Evolutionary conservation across 768 basidiomycete species (phyloP).

Genomic region (Termitomyces sp.): DNA sequence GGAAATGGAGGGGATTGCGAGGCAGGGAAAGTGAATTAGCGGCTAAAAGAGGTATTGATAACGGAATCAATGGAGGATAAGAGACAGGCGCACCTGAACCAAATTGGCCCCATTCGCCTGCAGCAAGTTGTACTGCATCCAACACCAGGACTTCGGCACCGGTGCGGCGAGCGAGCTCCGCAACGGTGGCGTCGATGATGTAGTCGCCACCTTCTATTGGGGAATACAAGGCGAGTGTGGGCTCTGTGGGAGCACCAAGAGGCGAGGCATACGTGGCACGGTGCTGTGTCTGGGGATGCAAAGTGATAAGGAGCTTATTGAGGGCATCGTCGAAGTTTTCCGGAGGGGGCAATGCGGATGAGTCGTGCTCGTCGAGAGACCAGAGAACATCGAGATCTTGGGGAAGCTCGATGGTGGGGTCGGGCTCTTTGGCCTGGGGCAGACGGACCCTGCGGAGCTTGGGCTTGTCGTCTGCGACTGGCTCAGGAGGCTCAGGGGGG

Average conservation of each 20-base stretch:
- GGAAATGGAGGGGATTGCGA: conserved; percentile 75
- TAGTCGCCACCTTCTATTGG: conserved; percentile 85
- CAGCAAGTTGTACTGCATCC: conserved; percentile 80
- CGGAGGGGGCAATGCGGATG: conserved; percentile 56
- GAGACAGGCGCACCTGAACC: conserved; percentile 57
- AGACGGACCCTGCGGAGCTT: conserved; percentile 38
- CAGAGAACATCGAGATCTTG: conserved; percentile 62
- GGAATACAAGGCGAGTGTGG: conserved; percentile 82
- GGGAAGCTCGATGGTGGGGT: conserved; percentile 48
- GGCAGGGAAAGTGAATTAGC: conserved; percentile 66
- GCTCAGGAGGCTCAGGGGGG: conserved; percentile 9
- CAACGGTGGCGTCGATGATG: conserved; percentile 75
- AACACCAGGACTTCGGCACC: conserved; percentile 81
- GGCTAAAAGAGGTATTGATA: conserved; percentile 39
- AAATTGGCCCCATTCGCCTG: conserved; percentile 85
- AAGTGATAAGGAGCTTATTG: conserved; percentile 69
- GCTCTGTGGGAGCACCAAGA: conserved; percentile 60
- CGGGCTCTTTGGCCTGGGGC: conserved; percentile 33
- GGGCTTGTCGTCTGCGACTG: conserved; percentile 38
- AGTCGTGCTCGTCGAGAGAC: conserved; percentile 43
- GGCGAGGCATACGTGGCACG: conserved; percentile 58
- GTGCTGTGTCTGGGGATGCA: conserved; percentile 82
- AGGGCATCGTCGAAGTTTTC: conserved; percentile 76
- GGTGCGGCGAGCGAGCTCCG: conserved; percentile 69
- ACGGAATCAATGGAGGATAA: background rate